Evolutionary conservation across 495 filamentous ascomycete genomes (phyloP).

Genomic region (Trichoderma asperelloides): DNA sequence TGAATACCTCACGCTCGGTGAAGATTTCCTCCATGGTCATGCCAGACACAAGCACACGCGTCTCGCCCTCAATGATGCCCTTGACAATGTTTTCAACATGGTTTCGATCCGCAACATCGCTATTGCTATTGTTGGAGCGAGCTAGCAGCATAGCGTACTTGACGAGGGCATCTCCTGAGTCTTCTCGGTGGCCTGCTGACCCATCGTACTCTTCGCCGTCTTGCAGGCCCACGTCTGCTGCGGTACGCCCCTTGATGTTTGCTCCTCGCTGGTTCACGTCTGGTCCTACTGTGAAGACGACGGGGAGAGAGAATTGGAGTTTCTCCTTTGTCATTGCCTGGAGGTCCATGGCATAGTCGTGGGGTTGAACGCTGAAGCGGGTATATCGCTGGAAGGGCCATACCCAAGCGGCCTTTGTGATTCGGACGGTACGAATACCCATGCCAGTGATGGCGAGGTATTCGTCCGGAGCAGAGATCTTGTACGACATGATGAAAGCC

Average conservation of each 20-base stretch:
- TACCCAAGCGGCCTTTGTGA: constrained; percentile 64
- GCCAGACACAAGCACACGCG: constrained; percentile 62
- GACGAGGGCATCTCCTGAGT: constrained; percentile 38
- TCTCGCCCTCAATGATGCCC: constrained; percentile 83
- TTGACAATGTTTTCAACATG: constrained; percentile 74
- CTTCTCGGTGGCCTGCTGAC: constrained; percentile 13
- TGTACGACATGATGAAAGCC: constrained; percentile 31
- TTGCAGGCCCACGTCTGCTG: not conserved
- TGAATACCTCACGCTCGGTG: constrained; percentile 70
- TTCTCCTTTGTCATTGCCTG: constrained; percentile 83
- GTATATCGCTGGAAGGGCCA: constrained; percentile 56
- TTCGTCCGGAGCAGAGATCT: constrained; percentile 40
- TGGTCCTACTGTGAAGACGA: constrained; percentile 80
- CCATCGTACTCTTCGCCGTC: constrained; percentile 17
- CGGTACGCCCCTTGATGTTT: constrained; percentile 18
- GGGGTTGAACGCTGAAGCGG: constrained; percentile 54
- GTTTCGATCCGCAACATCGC: constrained; percentile 28
- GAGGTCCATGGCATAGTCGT: constrained; percentile 65
- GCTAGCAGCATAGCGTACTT: constrained; percentile 74
- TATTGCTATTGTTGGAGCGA: constrained; percentile 36
- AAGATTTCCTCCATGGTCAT: constrained; percentile 90
- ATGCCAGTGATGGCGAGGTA: constrained; percentile 80
- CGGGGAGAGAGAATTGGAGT: constrained; percentile 66
- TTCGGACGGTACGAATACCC: constrained; percentile 57
- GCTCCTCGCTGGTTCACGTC: constrained; percentile 48